phyloP scores from a whole-genome alignment of 768 basidiomycete species.

The Cyclocybe cylindracea region DNA sequence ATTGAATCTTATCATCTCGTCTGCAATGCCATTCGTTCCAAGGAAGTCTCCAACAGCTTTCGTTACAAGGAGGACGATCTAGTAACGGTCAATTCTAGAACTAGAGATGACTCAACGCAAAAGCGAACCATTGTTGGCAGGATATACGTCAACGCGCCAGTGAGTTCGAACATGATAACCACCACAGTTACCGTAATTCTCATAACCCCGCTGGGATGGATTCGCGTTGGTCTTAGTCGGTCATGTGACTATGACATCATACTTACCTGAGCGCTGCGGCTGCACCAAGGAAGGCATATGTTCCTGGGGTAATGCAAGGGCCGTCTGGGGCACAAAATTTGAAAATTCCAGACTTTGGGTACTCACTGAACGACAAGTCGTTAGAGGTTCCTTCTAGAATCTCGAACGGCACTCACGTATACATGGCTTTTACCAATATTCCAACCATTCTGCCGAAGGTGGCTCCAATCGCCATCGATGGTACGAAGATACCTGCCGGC shows the following conservation, averaged over 20 bases:
- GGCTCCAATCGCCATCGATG: conserved; percentile 98
- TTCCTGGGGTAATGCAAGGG: conserved; percentile 97
- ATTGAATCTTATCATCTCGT: conserved; percentile 96
- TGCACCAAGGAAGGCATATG: conserved; percentile 96
- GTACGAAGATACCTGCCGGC: conserved; percentile 97
- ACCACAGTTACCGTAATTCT: conserved; percentile 97
- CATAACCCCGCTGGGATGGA: conserved; percentile 79
- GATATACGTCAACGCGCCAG: conserved; percentile 95
- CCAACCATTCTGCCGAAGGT: conserved; percentile 97
- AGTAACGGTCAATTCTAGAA: conserved; percentile 14
- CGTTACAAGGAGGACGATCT: conserved; percentile 96
- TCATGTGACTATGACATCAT: conserved; percentile 13
- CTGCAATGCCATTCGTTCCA: conserved; percentile 92
- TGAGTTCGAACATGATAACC: conserved; percentile 99
- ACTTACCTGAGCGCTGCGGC: conserved; percentile 88
- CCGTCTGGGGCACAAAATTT: conserved; percentile 87
- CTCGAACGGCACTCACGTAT: conserved; percentile 54
- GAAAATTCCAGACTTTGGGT: conserved; percentile 85
- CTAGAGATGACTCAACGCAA: neutral
- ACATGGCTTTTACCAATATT: conserved; percentile 92
- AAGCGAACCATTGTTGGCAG: conserved; percentile 88
- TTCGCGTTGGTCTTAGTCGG: conserved; percentile 1
- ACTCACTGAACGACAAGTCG: conserved; percentile 52
- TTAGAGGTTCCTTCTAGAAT: neutral
- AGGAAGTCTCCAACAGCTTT: conserved; percentile 96